Conservation (phyloP, 2,329 filamentous ascomycete species). For the Chaetomiaceae sp. region DNA sequence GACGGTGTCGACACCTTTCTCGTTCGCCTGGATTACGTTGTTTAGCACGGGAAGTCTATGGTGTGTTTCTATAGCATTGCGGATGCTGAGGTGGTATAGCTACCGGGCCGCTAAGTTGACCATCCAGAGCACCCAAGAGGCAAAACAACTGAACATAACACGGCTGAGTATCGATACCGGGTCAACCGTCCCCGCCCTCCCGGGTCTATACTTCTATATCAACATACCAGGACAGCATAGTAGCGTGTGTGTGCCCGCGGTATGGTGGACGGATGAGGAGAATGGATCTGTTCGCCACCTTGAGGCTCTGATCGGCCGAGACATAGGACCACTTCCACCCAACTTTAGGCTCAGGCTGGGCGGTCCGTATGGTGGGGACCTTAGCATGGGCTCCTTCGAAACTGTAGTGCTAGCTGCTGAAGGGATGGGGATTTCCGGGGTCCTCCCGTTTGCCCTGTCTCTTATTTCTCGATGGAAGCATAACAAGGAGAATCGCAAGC, state of each 20-base stretch:
- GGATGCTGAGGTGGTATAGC: neutral
- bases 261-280: neutral
- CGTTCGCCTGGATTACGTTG: neutral
- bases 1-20: neutral
- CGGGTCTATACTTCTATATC: neutral
- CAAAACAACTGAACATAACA: slow-evolving; percentile 1
- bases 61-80: neutral
- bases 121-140: neutral
- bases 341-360: neutral
- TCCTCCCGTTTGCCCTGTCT: slow-evolving; percentile 1
- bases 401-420: neutral
- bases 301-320: neutral
- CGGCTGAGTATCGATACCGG: neutral
- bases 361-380: neutral
- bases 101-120: neutral
- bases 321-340: neutral
- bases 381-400: neutral
- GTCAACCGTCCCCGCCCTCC: neutral
- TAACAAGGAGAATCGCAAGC: neutral
- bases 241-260: neutral
- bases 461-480: neutral
- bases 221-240: neutral
- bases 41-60: neutral
- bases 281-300: neutral
- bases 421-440: neutral